phyloP scores from a whole-genome alignment of 495 filamentous ascomycete genomes.

The Pseudevernia furfuracea region DNA sequence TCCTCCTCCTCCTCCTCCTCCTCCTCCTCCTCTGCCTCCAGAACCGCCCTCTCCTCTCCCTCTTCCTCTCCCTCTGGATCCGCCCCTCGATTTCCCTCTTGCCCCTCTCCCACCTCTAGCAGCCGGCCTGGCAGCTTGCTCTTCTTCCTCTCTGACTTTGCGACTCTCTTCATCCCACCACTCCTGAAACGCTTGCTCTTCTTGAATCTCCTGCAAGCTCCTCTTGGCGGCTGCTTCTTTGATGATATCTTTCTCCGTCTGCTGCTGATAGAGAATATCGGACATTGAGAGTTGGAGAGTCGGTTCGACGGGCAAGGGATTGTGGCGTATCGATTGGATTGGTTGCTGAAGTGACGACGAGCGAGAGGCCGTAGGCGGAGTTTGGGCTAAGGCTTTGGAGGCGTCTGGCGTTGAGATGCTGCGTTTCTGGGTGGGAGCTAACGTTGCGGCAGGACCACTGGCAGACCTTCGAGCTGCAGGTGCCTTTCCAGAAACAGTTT shows the following conservation, averaged over 20 bases:
- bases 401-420: conserved; percentile 10
- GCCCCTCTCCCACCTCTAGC: conserved; percentile 24
- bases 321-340: conserved; percentile 45
- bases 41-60: neutral
- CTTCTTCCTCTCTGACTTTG: conserved; percentile 59
- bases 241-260: conserved; percentile 72
- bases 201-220: conserved; percentile 85
- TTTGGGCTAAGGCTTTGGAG: conserved; percentile 19
- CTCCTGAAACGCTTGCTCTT: conserved; percentile 91
- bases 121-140: conserved; percentile 34
- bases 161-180: conserved; percentile 96
- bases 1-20: neutral
- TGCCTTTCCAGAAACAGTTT: conserved; percentile 51
- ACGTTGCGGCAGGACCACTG: conserved; percentile 14
- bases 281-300: conserved; percentile 62
- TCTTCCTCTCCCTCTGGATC: neutral
- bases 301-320: conserved; percentile 43
- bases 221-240: conserved; percentile 78
- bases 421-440: conserved; percentile 5
- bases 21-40: neutral
- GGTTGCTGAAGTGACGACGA: conserved; percentile 23
- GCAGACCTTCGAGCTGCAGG: conserved; percentile 26
- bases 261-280: conserved; percentile 85
- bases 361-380: conserved; percentile 21
- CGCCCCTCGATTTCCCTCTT: conserved; percentile 12